Percentiles rank a stretch among this genome's conserved stretches.
Evolutionary conservation across 179 eudicot genomes (phyloP).

Genomic region (Sideroxylon spinosum): DNA sequence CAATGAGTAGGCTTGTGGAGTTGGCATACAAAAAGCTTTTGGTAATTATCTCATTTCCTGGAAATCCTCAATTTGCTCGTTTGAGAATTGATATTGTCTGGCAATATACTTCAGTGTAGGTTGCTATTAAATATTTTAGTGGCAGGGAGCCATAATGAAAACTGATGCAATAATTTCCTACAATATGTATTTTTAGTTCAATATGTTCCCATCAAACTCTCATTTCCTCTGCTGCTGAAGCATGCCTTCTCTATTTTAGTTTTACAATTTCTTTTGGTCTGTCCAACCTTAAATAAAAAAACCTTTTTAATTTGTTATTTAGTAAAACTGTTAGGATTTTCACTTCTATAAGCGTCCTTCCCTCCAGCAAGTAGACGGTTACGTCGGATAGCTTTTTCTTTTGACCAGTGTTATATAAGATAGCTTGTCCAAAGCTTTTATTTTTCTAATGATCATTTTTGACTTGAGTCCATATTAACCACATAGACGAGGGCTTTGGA

Average conservation of each 20-base stretch:
- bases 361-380: neutral
- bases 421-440: neutral
- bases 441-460: neutral
- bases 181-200: neutral
- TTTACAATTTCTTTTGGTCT: neutral
- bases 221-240: neutral
- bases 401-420: too few relatives aligned
- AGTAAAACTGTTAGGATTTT: neutral
- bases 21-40: conserved; percentile 66
- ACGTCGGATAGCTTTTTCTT: neutral
- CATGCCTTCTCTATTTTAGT: neutral
- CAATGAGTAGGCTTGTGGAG: conserved; percentile 68
- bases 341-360: neutral
- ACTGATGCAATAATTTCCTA: neutral
- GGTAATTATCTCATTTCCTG: conserved; percentile 39
- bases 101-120: neutral
- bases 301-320: neutral
- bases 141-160: conserved; percentile 1
- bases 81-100: neutral
- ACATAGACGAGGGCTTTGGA: neutral
- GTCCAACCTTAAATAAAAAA: neutral
- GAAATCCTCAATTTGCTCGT: neutral
- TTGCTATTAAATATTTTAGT: neutral
- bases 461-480: neutral
- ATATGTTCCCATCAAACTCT: neutral